Percentiles rank a stretch among this genome's conserved stretches.
Evolutionary conservation across 495 filamentous ascomycete genomes (phyloP).

Genomic region (Xylaria cubensis): DNA sequence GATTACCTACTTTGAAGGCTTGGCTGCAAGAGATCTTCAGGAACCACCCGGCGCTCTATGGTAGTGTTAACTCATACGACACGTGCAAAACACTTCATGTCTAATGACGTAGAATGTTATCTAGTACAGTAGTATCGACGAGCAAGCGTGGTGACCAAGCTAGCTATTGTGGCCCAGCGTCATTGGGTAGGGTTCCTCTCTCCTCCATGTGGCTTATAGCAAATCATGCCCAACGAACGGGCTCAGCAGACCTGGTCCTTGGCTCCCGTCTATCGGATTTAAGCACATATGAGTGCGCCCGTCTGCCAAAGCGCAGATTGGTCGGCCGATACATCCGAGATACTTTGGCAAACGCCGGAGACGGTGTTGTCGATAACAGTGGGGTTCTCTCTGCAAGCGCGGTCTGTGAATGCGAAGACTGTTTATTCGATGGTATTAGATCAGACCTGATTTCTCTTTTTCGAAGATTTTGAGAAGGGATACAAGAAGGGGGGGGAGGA

Average conservation of each 20-base stretch:
- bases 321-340: conserved; percentile 18
- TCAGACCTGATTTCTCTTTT: conserved; percentile 10
- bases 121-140: conserved; percentile 10
- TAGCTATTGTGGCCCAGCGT: conserved; percentile 3
- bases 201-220: conserved; percentile 6
- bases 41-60: not conserved
- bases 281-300: conserved; percentile 22
- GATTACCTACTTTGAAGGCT: not conserved
- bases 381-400: conserved; percentile 22
- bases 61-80: not conserved
- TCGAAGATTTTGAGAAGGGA: not conserved
- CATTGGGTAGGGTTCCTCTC: conserved; percentile 1
- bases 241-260: conserved; percentile 1
- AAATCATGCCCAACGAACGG: conserved; percentile 9
- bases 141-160: not conserved
- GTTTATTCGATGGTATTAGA: conserved; percentile 21
- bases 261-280: conserved; percentile 13
- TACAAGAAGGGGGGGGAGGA: not conserved
- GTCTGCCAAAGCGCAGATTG: conserved; percentile 11
- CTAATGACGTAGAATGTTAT: not conserved
- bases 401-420: conserved; percentile 21
- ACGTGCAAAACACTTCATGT: conserved; percentile 1
- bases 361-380: not conserved
- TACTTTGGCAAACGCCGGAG: conserved; percentile 17
- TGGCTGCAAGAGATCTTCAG: not conserved